phyloP scores from a whole-genome alignment of 1,139 yeast genomes.

The Magnusiomyces ingens region DNA sequence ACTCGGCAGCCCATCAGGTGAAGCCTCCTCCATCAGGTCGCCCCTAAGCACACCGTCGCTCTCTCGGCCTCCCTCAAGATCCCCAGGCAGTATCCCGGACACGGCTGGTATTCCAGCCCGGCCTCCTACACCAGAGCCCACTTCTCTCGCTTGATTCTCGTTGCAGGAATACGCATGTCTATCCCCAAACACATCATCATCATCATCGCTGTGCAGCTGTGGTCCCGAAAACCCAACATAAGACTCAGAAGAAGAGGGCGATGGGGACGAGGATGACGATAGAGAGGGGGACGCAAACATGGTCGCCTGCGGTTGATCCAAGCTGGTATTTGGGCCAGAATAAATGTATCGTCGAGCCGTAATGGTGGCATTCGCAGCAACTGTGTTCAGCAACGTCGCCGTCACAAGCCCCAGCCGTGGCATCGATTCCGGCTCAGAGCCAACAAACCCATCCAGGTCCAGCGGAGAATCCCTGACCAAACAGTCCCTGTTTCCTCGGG shows the following conservation, averaged over 20 bases:
- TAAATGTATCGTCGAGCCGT: conserved; percentile 1
- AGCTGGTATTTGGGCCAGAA: not conserved
- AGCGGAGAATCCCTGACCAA: too few species aligned
- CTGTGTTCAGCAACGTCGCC: not conserved
- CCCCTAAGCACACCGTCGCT: not conserved
- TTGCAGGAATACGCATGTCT: too few species aligned
- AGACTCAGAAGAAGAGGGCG: not conserved
- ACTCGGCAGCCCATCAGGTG: conserved; percentile 12
- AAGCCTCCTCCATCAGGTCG: not conserved
- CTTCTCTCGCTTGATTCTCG: too few species aligned
- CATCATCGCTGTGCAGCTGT: too few species aligned
- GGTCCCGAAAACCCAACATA: too few species aligned
- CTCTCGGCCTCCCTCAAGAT: not conserved
- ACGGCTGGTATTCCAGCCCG: too few species aligned
- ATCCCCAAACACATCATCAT: too few species aligned
- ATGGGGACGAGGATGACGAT: not conserved
- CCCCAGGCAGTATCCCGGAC: not conserved
- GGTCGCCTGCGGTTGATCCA: too few species aligned
- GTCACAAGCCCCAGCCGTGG: conserved; percentile 4
- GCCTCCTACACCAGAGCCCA: too few species aligned
- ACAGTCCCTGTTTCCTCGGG: too few species aligned
- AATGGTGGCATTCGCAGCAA: conserved; percentile 3
- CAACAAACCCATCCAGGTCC: not conserved
- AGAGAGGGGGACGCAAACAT: too few species aligned
- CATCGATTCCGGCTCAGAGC: too few species aligned